These are phyloP conservation scores for Ceriops tagal DNA, from an alignment of 345 rosid species.

Conservation along the genomic window DNA sequence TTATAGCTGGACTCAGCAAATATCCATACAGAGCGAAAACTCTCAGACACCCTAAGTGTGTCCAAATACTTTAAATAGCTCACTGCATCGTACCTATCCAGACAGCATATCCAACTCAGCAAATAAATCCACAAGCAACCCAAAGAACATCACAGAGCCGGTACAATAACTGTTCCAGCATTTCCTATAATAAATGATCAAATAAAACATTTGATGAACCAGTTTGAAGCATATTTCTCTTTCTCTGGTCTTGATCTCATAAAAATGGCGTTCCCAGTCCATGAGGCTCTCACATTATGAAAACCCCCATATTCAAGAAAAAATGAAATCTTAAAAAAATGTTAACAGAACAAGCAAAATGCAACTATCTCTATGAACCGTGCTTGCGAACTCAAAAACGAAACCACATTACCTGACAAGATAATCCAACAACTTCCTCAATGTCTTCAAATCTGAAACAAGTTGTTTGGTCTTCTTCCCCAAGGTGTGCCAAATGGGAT, in stretches of 20 bases:
- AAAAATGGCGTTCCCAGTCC: too few relatives aligned
- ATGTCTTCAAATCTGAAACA: conserved; percentile 94
- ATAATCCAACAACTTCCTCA: conserved; percentile 91
- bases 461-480: conserved; percentile 96
- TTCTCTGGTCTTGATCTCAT: too few relatives aligned
- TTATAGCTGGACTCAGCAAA: conserved; percentile 97
- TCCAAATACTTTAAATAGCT: conserved; percentile 95
- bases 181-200: neutral
- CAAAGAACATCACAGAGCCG: neutral
- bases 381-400: too few relatives aligned
- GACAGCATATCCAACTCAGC: conserved; percentile 11
- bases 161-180: neutral
- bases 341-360: neutral
- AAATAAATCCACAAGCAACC: conserved; percentile 5
- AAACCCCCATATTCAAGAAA: neutral
- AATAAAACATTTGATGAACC: neutral
- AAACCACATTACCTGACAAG: conserved; percentile 66
- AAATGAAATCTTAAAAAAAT: neutral
- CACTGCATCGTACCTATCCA: conserved; percentile 92
- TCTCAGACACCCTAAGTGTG: conserved; percentile 89
- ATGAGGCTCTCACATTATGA: too few relatives aligned
- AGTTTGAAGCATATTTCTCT: too few relatives aligned
- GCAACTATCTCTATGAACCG: neutral
- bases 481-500: conserved; percentile 94
- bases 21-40: conserved; percentile 98